Conservation (phyloP, 371 early-diverging fungal species). For the Actinomortierella wolfii region DNA sequence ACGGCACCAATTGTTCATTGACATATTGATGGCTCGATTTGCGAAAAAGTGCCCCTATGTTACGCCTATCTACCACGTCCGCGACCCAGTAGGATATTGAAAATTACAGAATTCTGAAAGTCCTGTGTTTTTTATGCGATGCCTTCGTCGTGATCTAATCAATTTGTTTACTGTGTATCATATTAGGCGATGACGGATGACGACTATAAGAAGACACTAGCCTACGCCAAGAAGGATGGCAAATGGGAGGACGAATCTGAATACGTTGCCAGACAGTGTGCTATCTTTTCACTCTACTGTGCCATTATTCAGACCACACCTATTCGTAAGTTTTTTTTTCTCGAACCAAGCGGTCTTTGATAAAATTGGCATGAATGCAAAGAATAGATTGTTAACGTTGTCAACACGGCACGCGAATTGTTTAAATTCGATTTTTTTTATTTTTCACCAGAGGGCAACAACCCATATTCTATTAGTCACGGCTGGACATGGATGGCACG, state of each 20-base stretch:
- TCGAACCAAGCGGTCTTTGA: too few species aligned
- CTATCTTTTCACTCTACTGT: constrained; percentile 75
- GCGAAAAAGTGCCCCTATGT: constrained; percentile 81
- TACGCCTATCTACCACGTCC: constrained; percentile 69
- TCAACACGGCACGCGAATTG: too few species aligned
- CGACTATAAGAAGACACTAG: constrained; percentile 47
- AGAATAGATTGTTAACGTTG: too few species aligned
- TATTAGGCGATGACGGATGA: constrained; percentile 47
- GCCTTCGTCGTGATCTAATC: constrained; percentile 4
- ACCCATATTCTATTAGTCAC: constrained; percentile 61
- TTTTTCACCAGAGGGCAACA: constrained; percentile 49
- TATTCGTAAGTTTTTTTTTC: constrained; percentile 23
- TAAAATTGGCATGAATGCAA: not conserved
- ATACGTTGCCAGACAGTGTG: constrained; percentile 73
- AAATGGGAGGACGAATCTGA: constrained; percentile 65
- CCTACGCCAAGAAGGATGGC: constrained; percentile 57
- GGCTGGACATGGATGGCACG: constrained; percentile 87
- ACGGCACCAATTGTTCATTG: constrained; percentile 62
- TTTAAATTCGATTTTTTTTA: not conserved
- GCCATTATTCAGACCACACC: constrained; percentile 75
- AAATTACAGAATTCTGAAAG: not conserved
- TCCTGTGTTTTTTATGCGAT: not conserved
- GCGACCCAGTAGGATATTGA: constrained; percentile 51
- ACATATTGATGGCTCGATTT: constrained; percentile 75
- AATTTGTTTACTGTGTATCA: constrained; percentile 26